Conservation (phyloP, 75 land plant genomes). For the Larix kaempferi region DNA sequence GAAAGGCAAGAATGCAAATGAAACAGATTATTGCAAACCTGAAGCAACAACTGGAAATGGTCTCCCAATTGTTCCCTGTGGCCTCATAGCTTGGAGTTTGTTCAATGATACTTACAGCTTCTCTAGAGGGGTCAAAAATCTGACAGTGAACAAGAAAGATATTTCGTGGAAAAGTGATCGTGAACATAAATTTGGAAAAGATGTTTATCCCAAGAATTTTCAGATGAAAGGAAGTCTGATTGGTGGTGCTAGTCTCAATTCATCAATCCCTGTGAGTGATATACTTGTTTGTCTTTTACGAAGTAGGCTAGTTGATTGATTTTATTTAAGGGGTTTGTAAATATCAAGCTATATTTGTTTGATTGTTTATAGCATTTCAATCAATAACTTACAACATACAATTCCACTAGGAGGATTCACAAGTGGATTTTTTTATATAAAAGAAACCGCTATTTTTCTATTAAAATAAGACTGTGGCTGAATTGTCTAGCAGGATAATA, state of each 20-base stretch:
- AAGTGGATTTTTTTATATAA: too few species aligned
- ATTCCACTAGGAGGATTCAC: not conserved
- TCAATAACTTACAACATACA: not conserved
- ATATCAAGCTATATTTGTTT: not conserved
- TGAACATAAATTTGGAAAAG: slow-evolving; percentile 63
- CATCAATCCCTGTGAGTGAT: slow-evolving; percentile 46
- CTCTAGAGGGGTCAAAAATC: slow-evolving; percentile 7
- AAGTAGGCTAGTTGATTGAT: not conserved
- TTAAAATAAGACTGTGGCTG: too few species aligned
- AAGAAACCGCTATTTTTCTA: too few species aligned
- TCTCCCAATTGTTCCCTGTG: slow-evolving; percentile 72
- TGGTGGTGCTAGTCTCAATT: slow-evolving; percentile 60
- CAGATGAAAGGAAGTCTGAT: slow-evolving; percentile 43
- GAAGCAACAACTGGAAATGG: slow-evolving; percentile 26
- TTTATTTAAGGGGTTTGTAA: not conserved
- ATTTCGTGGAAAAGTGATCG: slow-evolving; percentile 90
- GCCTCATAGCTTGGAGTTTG: slow-evolving; percentile 94
- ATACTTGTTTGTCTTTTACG: not conserved
- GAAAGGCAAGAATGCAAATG: not conserved
- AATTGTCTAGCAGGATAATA: too few species aligned
- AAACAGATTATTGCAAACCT: slow-evolving; percentile 47
- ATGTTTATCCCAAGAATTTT: slow-evolving; percentile 73
- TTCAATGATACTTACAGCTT: slow-evolving; percentile 87
- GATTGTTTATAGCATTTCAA: not conserved
- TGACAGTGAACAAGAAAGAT: slow-evolving; percentile 54